Conservation (phyloP, 2,329 filamentous ascomycete species). For the Hypoxylon sp. region DNA sequence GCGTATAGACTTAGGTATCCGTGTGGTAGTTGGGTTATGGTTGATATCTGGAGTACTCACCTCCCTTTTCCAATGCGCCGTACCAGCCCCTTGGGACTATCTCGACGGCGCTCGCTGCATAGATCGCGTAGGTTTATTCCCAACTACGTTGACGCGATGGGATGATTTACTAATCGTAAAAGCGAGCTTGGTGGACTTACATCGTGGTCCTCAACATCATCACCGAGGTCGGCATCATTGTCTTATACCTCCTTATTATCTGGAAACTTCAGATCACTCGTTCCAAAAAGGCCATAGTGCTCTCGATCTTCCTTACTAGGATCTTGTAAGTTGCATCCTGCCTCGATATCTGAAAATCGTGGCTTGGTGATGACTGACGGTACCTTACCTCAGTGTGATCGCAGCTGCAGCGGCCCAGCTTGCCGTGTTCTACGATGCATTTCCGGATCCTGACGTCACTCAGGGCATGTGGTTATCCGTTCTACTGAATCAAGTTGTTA, state of each 20-base stretch:
- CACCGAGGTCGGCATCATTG: constrained; percentile 29
- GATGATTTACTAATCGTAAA: background rate
- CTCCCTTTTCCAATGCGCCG: constrained; percentile 45
- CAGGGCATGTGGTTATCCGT: constrained; percentile 11
- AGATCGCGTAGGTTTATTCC: constrained; percentile 35
- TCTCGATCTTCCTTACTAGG: constrained; percentile 32
- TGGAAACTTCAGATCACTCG: constrained; percentile 21
- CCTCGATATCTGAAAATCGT: background rate
- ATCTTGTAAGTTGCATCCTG: constrained; percentile 26
- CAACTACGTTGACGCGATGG: background rate
- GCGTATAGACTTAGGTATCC: constrained; percentile 35
- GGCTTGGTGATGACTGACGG: background rate
- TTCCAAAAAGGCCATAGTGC: constrained; percentile 24
- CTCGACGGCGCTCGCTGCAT: constrained; percentile 39
- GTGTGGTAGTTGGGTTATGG: constrained; percentile 41
- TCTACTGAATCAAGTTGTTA: constrained; percentile 26
- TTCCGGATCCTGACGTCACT: constrained; percentile 6
- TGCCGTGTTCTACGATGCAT: constrained; percentile 20
- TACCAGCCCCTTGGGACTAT: constrained; percentile 48
- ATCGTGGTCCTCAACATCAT: constrained; percentile 24
- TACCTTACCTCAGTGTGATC: constrained; percentile 15
- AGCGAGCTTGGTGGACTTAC: constrained; percentile 32
- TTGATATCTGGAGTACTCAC: constrained; percentile 32
- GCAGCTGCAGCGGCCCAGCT: constrained; percentile 15
- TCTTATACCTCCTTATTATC: constrained; percentile 27